phyloP scores from a whole-genome alignment of 2,329 filamentous ascomycete species.

The Talaromyces sp. region DNA sequence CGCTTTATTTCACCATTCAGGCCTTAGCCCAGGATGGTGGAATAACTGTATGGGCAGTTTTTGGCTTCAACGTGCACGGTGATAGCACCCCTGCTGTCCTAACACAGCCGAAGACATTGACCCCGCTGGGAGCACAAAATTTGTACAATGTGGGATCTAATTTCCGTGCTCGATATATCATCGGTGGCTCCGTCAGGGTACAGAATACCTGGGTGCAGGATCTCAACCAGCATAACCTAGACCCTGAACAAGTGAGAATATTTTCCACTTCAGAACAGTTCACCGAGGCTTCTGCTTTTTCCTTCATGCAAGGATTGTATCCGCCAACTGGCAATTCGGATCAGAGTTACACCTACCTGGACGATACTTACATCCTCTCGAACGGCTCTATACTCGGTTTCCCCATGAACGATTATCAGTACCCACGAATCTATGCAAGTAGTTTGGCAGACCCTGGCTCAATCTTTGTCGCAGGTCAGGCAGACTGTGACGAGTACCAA shows the following conservation, averaged over 20 bases:
- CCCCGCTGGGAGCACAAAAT: slow-evolving; percentile 52
- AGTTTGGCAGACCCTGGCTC: slow-evolving; percentile 46
- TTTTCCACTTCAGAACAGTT: slow-evolving; percentile 46
- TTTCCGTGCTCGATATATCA: slow-evolving; percentile 52
- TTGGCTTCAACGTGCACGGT: slow-evolving; percentile 52
- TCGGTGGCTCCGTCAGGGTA: slow-evolving; percentile 16
- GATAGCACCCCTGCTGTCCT: slow-evolving; percentile 49
- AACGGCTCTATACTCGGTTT: slow-evolving; percentile 45
- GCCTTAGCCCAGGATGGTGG: slow-evolving; percentile 24
- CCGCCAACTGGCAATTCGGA: slow-evolving; percentile 44
- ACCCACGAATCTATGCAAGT: slow-evolving; percentile 46
- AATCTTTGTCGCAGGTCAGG: slow-evolving; percentile 48
- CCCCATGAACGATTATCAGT: slow-evolving; percentile 55
- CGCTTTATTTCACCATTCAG: slow-evolving; percentile 15
- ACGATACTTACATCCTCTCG: slow-evolving; percentile 40
- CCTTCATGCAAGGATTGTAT: slow-evolving; percentile 59
- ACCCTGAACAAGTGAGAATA: slow-evolving; percentile 45
- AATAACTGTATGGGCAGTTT: slow-evolving; percentile 43
- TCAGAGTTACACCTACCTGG: slow-evolving; percentile 26
- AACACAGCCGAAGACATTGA: slow-evolving; percentile 38
- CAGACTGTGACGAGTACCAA: slow-evolving; percentile 39
- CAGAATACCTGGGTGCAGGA: slow-evolving; percentile 38
- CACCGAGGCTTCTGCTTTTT: slow-evolving; percentile 51
- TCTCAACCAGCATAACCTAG: slow-evolving; percentile 42
- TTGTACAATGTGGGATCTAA: slow-evolving; percentile 46